Base-by-base conservation (phyloP, 1,284 basidiomycete genomes). In the Meira miltonrushii region DNA sequence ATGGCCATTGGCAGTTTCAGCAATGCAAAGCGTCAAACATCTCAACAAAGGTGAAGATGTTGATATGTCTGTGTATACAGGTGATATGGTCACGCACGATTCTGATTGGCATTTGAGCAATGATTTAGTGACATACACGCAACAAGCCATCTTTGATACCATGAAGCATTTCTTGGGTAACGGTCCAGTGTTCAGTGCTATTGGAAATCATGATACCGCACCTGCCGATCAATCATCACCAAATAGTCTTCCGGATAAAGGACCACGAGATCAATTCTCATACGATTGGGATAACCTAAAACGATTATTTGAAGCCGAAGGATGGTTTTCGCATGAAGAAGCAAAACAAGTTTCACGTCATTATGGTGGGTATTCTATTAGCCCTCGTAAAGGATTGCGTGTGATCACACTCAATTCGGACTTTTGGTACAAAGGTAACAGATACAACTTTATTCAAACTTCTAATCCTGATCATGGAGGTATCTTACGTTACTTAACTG, bases 331-430 rank as follows among this genome's bases (percentile, higher is more conserved):
- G 7, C 79, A 83, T 47, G 79, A 82, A 6, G 83, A 85, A 7
- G 84, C 85, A 0, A 74, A 83, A 55, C 79, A 83, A 52, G 87
- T 87, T 0, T 82, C 83, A 50, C 80, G 84, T 1, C 88, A 90
- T 76, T 90, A 90, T 68, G 83, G 85, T 9, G 88, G 83, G 11
- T 90, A 88, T 74, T 86, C 85, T 79, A 86, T 89, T 17, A 82
- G 82, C 63, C 84, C 87, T 19, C 69, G 77, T 6, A 85, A 88
- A 61, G 88, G 87, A 1, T 79, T 91, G 28, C 82, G 87, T 33
- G 79, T 90, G 47, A 88, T 90, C 60, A 85, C 87, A 39, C 77
- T 90, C 62, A 89, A 90, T 72, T 89, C 87, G 15, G 86, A 90
- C 74, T 67, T 75, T 25, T 74, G 71, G 72, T 77, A 75, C 69